A percentile compares a stretch with the other conserved stretches of the same genome.
These are phyloP conservation scores for Lepraria neglecta DNA, from an alignment of 495 filamentous ascomycete species.

Conservation along the genomic window DNA sequence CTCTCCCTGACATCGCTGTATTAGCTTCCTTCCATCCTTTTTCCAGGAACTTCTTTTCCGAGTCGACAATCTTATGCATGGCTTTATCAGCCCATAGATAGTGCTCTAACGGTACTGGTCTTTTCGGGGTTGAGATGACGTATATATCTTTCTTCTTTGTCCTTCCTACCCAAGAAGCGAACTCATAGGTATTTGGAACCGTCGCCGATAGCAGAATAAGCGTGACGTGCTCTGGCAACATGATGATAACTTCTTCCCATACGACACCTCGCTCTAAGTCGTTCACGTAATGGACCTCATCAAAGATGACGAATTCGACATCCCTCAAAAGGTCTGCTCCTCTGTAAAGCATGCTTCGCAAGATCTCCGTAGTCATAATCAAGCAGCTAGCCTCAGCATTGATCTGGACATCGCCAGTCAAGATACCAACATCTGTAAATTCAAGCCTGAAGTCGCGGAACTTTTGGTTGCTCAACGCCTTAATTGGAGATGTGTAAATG, in stretches of 20 bases:
- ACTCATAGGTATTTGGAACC: constrained; percentile 94
- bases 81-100: constrained; percentile 90
- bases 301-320: constrained; percentile 98
- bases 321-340: constrained; percentile 94
- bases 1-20: constrained; percentile 69
- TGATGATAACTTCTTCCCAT: constrained; percentile 99
- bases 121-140: constrained; percentile 93
- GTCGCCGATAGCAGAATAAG: constrained; percentile 92
- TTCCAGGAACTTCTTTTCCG: constrained; percentile 83
- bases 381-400: constrained; percentile 95
- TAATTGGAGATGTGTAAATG: constrained; percentile 98
- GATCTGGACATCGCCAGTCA: constrained; percentile 97
- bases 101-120: constrained; percentile 91
- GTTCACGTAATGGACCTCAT: constrained; percentile 98
- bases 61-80: constrained; percentile 89
- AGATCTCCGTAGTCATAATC: constrained; percentile 98
- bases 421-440: constrained; percentile 93
- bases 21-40: constrained; percentile 94
- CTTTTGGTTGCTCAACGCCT: constrained; percentile 97
- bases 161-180: constrained; percentile 95
- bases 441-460: constrained; percentile 85
- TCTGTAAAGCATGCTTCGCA: constrained; percentile 96
- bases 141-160: constrained; percentile 99
- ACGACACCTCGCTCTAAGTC: constrained; percentile 95
- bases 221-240: constrained; percentile 95